Base-by-base conservation (phyloP, 1,139 yeast species). In the Taiozyma sp. region DNA sequence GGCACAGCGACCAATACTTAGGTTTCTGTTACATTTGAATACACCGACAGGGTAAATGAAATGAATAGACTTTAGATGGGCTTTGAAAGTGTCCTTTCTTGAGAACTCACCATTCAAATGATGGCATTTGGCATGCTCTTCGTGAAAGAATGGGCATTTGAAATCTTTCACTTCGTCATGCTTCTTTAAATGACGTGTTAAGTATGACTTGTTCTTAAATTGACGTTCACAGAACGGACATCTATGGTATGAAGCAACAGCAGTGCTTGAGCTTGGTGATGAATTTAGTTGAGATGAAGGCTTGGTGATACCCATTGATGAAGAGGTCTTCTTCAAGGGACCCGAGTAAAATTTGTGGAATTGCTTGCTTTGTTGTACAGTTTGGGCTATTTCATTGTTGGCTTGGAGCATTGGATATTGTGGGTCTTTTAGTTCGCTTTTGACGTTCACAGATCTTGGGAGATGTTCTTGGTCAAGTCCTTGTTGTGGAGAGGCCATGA, bases 21-120 rank as follows among this genome's bases (percentile, higher is more conserved):
- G 76, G 9, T 78, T 69, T 58, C 96, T 76, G 56, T 81, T 83
- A 54, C 77, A 80, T 30, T 89, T 82, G 57, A 82, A 80, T 14
- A 87, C 83, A 34, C 96, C 96, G 45, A 84, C 81, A 5, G 96
- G 96, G 64, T 89, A 90, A 56, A 80, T 78, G 66, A 90, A 90
- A 70, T 90, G 97, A 57, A 95, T 79, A 28, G 93, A 83, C 69
- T 89, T 90, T 59, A 90, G 75, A 69, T 90, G 97, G 8, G 96
- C 89, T 70, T 89, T 89, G 72, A 84, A 90, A 3, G 96, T 89
- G 66, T 90, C 97, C 63, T 96, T 80, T 65, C 97, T 79, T 5
- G 96, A 87, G 63, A 90, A 90, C 4, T 96, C 96, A 19, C 96
- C 97, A 28, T 83, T 80, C 9, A 88, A 82, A 65, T 89, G 96